Evolutionary conservation across 2,329 filamentous ascomycete genomes (phyloP), one percentile per base, ranked within the genome.

Genomic region (Trichoderma sp.): DNA sequence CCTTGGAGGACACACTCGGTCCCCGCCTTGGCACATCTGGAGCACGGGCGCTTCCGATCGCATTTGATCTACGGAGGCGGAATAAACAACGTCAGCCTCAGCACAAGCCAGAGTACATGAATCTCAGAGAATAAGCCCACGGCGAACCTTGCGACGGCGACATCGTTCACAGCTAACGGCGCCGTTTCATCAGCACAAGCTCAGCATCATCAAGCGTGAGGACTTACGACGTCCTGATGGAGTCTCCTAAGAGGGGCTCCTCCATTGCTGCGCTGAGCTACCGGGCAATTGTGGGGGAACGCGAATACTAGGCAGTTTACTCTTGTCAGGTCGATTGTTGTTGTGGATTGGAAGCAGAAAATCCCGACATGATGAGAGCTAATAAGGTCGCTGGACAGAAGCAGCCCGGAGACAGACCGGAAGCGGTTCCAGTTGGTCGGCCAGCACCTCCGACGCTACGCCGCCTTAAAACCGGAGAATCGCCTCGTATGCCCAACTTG

Each of bases 1-100:
- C 80, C 79, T 37, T 75, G 78, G 25, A 79, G 74, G n/a, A 77
- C 74, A 69, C 80, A 82, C 53, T 81, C 77, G 9, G 76, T 78
- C 22, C 77, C 76, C 7, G 79, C 78, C 70, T 81, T 80, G 71
- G 76, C 72, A 70, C 84, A 87, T 68, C 81, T 82, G 35, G 80
- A 80, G 71, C 84, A 87, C 13, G 84, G 84, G 15, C 79, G 75
- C 54, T 80, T 80, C 4, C 84, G 81, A 72, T 86, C 82, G 73
- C 84, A 87, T 77, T 84, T 86, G 42, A 86, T 82, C 79, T 86
- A 57, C 10, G 15, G 60, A 32, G 8, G 58, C 9, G 2, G 32
- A 10, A 37, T 9, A 27, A 39, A 7, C 19, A 32, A 25, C 17
- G 27, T 29, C 37, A 80, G 70, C 78, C 78, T 65, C 52, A 25